These are phyloP conservation scores for Jackrogersella minutella DNA, from an alignment of 495 filamentous ascomycete genomes.

Conservation along the genomic window DNA sequence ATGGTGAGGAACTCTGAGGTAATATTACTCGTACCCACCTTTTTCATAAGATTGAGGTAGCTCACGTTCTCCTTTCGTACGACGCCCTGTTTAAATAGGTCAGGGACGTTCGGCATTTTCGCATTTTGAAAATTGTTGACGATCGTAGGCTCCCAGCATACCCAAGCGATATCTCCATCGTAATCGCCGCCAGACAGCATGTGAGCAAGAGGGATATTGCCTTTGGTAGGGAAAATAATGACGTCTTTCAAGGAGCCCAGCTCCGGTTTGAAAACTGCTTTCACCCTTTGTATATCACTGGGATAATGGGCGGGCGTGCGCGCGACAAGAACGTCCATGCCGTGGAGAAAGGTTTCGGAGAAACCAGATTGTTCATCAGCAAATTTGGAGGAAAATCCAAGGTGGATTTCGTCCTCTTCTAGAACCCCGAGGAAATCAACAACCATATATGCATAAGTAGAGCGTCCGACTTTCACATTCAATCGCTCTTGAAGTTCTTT, in stretches of 20 bases:
- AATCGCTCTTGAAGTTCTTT: slow-evolving; percentile 65
- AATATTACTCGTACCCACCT: slow-evolving; percentile 27
- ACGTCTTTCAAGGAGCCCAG: slow-evolving; percentile 83
- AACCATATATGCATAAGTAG: slow-evolving; percentile 81
- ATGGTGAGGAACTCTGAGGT: slow-evolving; percentile 59
- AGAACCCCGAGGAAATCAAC: slow-evolving; percentile 79
- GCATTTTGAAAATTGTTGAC: slow-evolving; percentile 80
- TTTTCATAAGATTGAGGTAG: slow-evolving; percentile 55
- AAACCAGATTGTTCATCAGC: slow-evolving; percentile 60
- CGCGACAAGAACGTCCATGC: slow-evolving; percentile 83
- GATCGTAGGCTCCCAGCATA: slow-evolving; percentile 85
- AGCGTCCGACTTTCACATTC: slow-evolving; percentile 75
- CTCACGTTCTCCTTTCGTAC: slow-evolving; percentile 65
- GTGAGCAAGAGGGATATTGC: slow-evolving; percentile 73
- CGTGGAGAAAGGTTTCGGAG: slow-evolving; percentile 67
- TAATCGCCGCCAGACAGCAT: slow-evolving; percentile 94
- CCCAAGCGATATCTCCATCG: slow-evolving; percentile 89
- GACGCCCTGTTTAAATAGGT: slow-evolving; percentile 62
- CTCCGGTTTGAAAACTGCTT: slow-evolving; percentile 65
- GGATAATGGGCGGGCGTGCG: slow-evolving; percentile 80
- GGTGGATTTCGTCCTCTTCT: slow-evolving; percentile 76
- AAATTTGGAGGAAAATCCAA: slow-evolving; percentile 78
- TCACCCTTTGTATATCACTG: slow-evolving; percentile 82
- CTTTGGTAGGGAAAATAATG: slow-evolving; percentile 81
- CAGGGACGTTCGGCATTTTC: slow-evolving; percentile 57